Evolutionary conservation across 352 stramenopile species (phyloP).

Genomic region (Pythium myriotylum): DNA sequence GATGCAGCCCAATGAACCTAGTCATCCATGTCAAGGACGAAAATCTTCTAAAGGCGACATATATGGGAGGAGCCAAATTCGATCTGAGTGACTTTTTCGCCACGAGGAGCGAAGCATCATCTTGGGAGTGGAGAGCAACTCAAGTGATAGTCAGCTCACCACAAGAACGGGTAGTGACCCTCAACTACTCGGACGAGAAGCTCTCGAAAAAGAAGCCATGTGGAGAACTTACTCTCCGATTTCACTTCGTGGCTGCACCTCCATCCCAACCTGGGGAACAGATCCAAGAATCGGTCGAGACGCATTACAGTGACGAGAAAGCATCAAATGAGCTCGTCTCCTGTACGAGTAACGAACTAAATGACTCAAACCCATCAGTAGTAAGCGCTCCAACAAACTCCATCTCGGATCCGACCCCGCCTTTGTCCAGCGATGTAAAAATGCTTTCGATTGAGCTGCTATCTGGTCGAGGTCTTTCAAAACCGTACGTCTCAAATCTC

Average conservation of each 20-base stretch:
- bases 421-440: slow-evolving; percentile 31
- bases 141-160: background rate
- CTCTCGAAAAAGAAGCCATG: slow-evolving; percentile 40
- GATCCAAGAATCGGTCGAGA: too few species aligned
- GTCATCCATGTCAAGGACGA: slow-evolving; percentile 45
- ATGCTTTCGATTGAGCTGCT: slow-evolving; percentile 41
- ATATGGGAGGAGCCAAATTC: slow-evolving; percentile 43
- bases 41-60: slow-evolving; percentile 45
- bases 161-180: slow-evolving; percentile 22
- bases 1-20: slow-evolving; percentile 24
- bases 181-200: slow-evolving; percentile 38
- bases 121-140: slow-evolving; percentile 6
- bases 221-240: slow-evolving; percentile 40
- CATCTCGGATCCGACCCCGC: too few species aligned
- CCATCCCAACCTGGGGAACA: too few species aligned
- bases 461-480: slow-evolving; percentile 33
- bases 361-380: too few species aligned
- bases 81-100: slow-evolving; percentile 38
- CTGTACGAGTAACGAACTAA: too few species aligned
- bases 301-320: too few species aligned
- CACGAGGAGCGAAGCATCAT: background rate
- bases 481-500: slow-evolving; percentile 21
- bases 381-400: too few species aligned
- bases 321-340: too few species aligned
- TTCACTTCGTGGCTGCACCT: slow-evolving; percentile 29